These are phyloP conservation scores for Suhomyces kunorum DNA, from an alignment of 1,139 yeast species.

Conservation along the genomic window DNA sequence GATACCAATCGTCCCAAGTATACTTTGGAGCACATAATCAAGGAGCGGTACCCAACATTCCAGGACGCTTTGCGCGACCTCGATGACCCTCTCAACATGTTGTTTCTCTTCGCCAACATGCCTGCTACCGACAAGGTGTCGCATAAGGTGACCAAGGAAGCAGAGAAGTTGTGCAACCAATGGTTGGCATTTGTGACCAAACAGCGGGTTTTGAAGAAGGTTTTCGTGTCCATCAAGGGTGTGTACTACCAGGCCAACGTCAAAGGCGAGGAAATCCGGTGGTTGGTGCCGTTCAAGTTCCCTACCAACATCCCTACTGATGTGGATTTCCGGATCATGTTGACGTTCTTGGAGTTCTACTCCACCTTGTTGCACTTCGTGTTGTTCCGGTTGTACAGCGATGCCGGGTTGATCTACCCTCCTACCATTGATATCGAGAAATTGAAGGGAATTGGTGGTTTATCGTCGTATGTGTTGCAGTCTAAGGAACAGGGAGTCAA, in stretches of 20 bases:
- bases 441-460: conserved; percentile 86
- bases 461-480: conserved; percentile 73
- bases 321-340: conserved; percentile 95
- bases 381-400: conserved; percentile 80
- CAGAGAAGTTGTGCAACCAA: conserved; percentile 83
- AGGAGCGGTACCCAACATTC: conserved; percentile 94
- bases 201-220: conserved; percentile 79
- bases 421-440: conserved; percentile 76
- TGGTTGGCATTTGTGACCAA: conserved; percentile 94
- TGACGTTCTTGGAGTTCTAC: conserved; percentile 93
- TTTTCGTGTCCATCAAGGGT: conserved; percentile 95
- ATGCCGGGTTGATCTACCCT: conserved; percentile 84
- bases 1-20: conserved; percentile 82
- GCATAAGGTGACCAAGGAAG: conserved; percentile 79
- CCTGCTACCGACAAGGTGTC: conserved; percentile 89
- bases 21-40: conserved; percentile 84
- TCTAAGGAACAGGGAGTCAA: conserved; percentile 40
- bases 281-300: conserved; percentile 97
- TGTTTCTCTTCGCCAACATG: conserved; percentile 89
- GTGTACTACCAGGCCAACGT: conserved; percentile 91
- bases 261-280: conserved; percentile 88
- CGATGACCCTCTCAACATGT: conserved; percentile 94
- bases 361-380: conserved; percentile 89
- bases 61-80: conserved; percentile 88
- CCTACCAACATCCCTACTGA: conserved; percentile 94